Conservation (phyloP, 2,329 filamentous ascomycete species). For the Ilyonectria robusta region DNA sequence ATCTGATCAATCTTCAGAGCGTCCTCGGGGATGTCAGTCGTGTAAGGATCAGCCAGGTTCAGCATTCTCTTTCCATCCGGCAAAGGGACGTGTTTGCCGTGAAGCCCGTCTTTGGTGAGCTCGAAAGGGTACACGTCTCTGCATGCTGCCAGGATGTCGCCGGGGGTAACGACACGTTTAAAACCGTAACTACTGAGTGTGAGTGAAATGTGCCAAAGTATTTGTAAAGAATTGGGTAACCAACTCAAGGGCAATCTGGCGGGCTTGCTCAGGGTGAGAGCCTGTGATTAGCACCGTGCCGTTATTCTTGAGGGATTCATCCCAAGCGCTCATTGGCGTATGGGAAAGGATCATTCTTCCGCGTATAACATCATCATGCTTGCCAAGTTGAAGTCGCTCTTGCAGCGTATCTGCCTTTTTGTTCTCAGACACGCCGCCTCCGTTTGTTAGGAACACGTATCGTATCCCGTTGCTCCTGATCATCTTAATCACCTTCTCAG, state of each 20-base stretch:
- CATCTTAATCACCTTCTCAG: constrained; percentile 78
- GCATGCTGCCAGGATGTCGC: constrained; percentile 83
- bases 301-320: constrained; percentile 53
- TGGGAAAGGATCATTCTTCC: constrained; percentile 80
- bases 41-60: constrained; percentile 51
- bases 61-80: constrained; percentile 53
- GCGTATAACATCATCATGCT: constrained; percentile 53
- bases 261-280: constrained; percentile 76
- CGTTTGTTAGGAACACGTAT: constrained; percentile 96
- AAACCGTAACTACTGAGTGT: constrained; percentile 73
- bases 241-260: constrained; percentile 78
- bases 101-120: constrained; percentile 49
- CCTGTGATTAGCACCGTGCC: constrained; percentile 81
- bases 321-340: constrained; percentile 82
- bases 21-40: constrained; percentile 53
- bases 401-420: constrained; percentile 53
- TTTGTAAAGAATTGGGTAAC: constrained; percentile 42
- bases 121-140: constrained; percentile 89
- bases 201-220: constrained; percentile 17
- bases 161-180: constrained; percentile 85
- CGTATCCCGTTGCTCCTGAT: constrained; percentile 84
- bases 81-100: constrained; percentile 47
- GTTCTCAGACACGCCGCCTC: constrained; percentile 85
- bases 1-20: constrained; percentile 87
- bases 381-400: constrained; percentile 50